Conservation (phyloP, 257 asterid genomes). For the Solanum sitiens region DNA sequence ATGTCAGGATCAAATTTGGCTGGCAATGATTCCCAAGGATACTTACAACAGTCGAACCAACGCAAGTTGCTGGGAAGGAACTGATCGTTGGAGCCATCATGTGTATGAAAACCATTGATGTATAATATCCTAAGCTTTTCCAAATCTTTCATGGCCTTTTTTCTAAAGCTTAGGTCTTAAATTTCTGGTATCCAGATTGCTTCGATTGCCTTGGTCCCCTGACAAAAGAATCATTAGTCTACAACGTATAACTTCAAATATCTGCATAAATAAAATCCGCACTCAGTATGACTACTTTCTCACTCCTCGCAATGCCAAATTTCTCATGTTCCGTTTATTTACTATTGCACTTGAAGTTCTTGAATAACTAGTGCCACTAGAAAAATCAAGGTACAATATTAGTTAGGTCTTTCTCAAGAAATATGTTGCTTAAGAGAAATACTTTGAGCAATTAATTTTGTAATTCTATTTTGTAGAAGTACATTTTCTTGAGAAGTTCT, state of each 20-base stretch:
- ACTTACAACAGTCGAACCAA: neutral
- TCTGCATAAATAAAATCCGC: too few species aligned
- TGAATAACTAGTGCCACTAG: neutral
- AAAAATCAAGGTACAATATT: too few species aligned
- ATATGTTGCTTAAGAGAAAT: too few species aligned
- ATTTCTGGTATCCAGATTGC: neutral
- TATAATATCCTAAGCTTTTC: neutral
- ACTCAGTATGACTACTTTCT: too few species aligned
- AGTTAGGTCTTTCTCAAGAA: too few species aligned
- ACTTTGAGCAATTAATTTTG: too few species aligned
- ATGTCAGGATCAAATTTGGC: neutral
- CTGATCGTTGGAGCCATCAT: neutral
- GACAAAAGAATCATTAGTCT: neutral
- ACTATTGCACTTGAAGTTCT: neutral
- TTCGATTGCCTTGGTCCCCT: neutral
- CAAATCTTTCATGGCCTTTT: neutral
- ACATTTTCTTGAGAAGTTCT: too few species aligned
- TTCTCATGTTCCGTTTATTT: too few species aligned
- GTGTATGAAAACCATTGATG: too few species aligned
- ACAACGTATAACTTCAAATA: too few species aligned
- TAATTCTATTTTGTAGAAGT: too few species aligned
- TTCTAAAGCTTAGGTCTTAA: neutral
- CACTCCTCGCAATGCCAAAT: neutral
- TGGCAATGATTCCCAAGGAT: neutral
- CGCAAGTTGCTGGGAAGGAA: neutral